Conservation (phyloP, 768 basidiomycete species). For the Rhodotorula babjevae region DNA sequence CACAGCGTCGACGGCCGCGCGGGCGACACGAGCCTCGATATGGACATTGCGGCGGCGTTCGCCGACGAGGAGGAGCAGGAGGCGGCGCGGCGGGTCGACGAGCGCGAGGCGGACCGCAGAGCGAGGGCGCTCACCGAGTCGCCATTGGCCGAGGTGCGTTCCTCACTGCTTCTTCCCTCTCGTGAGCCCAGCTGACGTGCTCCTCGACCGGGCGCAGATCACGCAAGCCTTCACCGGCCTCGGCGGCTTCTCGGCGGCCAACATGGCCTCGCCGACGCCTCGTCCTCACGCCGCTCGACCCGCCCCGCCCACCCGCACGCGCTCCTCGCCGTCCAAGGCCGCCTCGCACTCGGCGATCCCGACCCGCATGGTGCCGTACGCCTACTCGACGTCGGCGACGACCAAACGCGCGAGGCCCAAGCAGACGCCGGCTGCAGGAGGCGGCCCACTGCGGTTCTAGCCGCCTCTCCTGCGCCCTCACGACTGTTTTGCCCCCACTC, state of each 20-base stretch:
- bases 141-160: conserved; percentile 30
- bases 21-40: conserved; percentile 5
- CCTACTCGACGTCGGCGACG: conserved; percentile 18
- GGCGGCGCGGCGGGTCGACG: background rate
- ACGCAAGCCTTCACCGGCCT: conserved; percentile 37
- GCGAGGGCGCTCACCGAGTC: conserved; percentile 31
- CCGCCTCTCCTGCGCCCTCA: background rate
- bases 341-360: conserved; percentile 4
- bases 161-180: background rate
- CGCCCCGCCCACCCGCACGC: conserved; percentile 1
- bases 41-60: background rate
- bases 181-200: background rate
- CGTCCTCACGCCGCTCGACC: background rate
- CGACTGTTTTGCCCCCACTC: background rate
- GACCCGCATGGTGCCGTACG: background rate
- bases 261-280: conserved; percentile 16
- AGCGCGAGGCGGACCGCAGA: conserved; percentile 4
- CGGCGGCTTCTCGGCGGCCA: conserved; percentile 22
- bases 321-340: conserved; percentile 7
- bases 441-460: background rate
- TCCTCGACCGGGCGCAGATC: background rate
- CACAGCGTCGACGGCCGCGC: conserved; percentile 2
- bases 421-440: background rate
- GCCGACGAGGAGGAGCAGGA: conserved; percentile 12
- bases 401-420: conserved; percentile 24